Percentiles rank a stretch among this genome's conserved stretches.
These are phyloP conservation scores for Peniophora sp. DNA, from an alignment of 1,284 basidiomycete species.

Conservation along the genomic window DNA sequence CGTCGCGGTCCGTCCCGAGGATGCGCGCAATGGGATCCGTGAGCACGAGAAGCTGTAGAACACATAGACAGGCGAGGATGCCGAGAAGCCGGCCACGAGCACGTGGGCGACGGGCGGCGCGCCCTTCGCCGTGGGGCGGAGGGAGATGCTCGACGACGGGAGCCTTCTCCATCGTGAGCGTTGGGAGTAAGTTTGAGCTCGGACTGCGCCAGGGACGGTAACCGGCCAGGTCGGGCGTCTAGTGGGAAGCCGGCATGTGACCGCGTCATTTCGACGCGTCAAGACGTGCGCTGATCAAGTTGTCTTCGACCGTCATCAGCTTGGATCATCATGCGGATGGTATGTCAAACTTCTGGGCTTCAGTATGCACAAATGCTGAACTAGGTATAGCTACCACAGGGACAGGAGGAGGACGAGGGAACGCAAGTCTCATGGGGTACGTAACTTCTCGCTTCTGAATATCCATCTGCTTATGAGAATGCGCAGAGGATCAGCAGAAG, in stretches of 20 bases:
- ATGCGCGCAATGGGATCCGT: background rate
- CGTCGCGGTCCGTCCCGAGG: no score
- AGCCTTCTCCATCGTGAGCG: no score
- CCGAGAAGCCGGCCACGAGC: background rate
- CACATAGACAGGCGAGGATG: background rate
- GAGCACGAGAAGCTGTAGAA: background rate
- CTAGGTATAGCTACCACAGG: slow-evolving; percentile 70
- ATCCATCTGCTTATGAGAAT: background rate
- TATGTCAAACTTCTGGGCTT: slow-evolving; percentile 7
- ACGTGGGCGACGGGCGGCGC: background rate
- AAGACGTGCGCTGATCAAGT: no score
- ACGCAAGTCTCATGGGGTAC: slow-evolving; percentile 90
- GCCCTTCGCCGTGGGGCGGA: background rate
- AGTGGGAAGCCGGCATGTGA: no score
- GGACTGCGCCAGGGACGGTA: no score
- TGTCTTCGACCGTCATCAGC: no score
- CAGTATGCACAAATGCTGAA: no score
- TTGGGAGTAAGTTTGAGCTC: no score
- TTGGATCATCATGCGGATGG: slow-evolving; percentile 5
- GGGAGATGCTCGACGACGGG: no score
- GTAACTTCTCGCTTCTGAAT: slow-evolving; percentile 16
- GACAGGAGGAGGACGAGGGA: slow-evolving; percentile 76
- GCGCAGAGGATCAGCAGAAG: slow-evolving; percentile 89
- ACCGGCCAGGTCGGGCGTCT: no score
- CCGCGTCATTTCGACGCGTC: no score